Evolutionary conservation across 2,329 filamentous ascomycete species (phyloP).

Genomic region (Cordyceps cateniannulata): DNA sequence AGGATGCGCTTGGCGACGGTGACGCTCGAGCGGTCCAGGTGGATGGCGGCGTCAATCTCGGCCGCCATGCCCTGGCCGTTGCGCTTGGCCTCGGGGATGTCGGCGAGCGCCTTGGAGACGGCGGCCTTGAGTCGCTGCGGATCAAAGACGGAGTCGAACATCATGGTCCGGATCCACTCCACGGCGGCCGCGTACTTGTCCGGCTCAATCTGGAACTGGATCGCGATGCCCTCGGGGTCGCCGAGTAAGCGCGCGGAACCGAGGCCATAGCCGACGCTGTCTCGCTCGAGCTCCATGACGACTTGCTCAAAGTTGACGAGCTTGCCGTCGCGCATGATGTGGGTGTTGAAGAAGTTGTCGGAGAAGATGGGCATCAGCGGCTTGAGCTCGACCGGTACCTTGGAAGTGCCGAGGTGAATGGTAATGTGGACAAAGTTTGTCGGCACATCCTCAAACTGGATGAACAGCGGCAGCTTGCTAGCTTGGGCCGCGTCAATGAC

Average conservation of each 20-base stretch:
- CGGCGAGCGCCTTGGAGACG: slow-evolving; percentile 76
- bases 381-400: slow-evolving; percentile 73
- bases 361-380: slow-evolving; percentile 79
- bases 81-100: slow-evolving; percentile 87
- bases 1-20: slow-evolving; percentile 73
- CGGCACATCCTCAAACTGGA: slow-evolving; percentile 94
- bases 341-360: slow-evolving; percentile 92
- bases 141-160: slow-evolving; percentile 87
- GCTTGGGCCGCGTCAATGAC: slow-evolving; percentile 63
- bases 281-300: slow-evolving; percentile 82
- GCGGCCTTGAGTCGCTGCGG: slow-evolving; percentile 55
- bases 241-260: slow-evolving; percentile 61
- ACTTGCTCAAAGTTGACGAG: slow-evolving; percentile 84
- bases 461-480: slow-evolving; percentile 66
- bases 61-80: slow-evolving; percentile 64
- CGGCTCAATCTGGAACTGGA: slow-evolving; percentile 79
- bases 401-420: slow-evolving; percentile 70
- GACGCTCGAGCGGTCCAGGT: slow-evolving; percentile 70
- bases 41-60: slow-evolving; percentile 68
- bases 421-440: slow-evolving; percentile 88
- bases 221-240: slow-evolving; percentile 73
- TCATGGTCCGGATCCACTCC: slow-evolving; percentile 75
- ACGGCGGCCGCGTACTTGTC: slow-evolving; percentile 81
- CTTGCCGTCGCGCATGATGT: slow-evolving; percentile 69
- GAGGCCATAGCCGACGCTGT: slow-evolving; percentile 80